Conservation (phyloP, 768 basidiomycete genomes). For the Rhizopogon salebrosus region DNA sequence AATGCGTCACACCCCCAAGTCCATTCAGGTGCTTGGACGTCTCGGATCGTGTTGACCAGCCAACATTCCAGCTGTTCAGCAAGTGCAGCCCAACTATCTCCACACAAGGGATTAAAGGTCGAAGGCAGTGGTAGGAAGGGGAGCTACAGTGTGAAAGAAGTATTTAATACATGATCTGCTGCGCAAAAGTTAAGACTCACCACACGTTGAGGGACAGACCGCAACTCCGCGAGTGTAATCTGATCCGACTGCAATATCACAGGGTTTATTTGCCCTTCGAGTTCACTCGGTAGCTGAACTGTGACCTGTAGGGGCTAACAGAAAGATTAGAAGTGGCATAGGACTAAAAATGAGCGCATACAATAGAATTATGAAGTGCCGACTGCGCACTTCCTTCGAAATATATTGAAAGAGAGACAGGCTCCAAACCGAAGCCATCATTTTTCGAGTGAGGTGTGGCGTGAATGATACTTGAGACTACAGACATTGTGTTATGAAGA, state of each 20-base stretch:
- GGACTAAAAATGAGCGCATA: not conserved
- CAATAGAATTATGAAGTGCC: not conserved
- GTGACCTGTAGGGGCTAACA: not conserved
- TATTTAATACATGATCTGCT: no score
- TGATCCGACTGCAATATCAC: no score
- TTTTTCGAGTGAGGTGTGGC: not conserved
- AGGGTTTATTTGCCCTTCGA: not conserved
- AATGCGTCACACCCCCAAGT: conserved; percentile 1
- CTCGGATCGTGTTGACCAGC: no score
- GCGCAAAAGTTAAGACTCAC: no score
- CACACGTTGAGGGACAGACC: no score
- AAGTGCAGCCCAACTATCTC: no score
- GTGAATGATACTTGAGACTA: not conserved
- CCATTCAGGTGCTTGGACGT: not conserved
- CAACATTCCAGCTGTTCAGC: no score
- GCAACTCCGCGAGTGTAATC: no score
- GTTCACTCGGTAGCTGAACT: not conserved
- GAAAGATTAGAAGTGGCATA: not conserved
- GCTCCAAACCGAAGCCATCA: not conserved
- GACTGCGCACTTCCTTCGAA: not conserved
- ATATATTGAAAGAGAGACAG: not conserved
- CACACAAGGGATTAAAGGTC: no score
- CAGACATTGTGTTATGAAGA: no score
- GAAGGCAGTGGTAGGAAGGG: no score
- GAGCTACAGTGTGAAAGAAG: no score